These are phyloP conservation scores for Apiospora sp. DNA, from an alignment of 2,329 filamentous ascomycete genomes.

Conservation along the genomic window DNA sequence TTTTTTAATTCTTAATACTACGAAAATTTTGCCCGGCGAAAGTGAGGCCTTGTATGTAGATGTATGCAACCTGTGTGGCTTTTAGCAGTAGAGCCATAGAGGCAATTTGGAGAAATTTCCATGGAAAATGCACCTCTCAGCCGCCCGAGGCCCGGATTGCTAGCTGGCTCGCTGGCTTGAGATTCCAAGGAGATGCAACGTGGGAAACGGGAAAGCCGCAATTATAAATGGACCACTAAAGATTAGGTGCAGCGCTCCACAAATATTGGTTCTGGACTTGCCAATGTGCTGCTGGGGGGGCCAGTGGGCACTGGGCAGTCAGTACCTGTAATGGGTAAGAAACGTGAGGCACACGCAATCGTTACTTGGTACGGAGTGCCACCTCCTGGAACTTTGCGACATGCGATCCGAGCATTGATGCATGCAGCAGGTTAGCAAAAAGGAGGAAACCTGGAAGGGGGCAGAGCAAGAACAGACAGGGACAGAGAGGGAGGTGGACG, in stretches of 20 bases:
- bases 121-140: not conserved
- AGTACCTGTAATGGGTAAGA: not conserved
- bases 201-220: not conserved
- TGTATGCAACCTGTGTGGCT: not conserved
- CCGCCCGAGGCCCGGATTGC: not conserved
- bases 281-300: not conserved
- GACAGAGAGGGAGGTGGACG: not conserved
- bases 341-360: not conserved
- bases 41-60: too few relatives aligned
- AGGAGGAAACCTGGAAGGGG: not conserved
- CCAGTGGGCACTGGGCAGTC: not conserved
- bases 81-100: not conserved
- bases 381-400: slow-evolving; percentile 16
- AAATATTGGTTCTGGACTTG: not conserved
- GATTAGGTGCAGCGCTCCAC: not conserved
- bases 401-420: slow-evolving; percentile 1
- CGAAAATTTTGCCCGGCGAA: too few relatives aligned
- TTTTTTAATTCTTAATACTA: not conserved
- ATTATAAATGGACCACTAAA: not conserved
- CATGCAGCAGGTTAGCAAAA: not conserved
- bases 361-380: not conserved
- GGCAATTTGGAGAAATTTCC: not conserved
- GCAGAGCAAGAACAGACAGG: too few relatives aligned
- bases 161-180: not conserved
- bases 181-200: not conserved